These are phyloP conservation scores for Tolypocladium ophioglossoides DNA, from an alignment of 2,329 filamentous ascomycete species.

Conservation along the genomic window DNA sequence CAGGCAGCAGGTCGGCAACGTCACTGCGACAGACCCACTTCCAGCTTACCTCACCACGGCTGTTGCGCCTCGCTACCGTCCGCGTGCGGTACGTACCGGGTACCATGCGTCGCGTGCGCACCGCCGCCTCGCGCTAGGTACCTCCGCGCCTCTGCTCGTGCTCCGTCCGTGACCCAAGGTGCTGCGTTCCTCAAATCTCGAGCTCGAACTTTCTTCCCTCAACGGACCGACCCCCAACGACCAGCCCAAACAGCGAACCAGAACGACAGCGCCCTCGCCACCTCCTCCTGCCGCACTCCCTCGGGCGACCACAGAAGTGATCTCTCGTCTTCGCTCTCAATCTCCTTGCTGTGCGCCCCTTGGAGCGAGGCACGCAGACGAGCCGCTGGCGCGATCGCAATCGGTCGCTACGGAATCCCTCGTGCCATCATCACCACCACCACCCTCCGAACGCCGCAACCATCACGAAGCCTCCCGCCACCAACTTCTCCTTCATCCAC, in stretches of 20 bases:
- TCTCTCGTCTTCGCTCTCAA: background rate
- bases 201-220: slow-evolving; percentile 22
- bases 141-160: slow-evolving; percentile 5
- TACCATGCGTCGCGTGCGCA: slow-evolving; percentile 11
- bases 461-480: background rate
- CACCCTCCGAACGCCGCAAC: background rate
- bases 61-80: slow-evolving; percentile 3
- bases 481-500: background rate
- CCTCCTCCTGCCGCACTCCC: slow-evolving; percentile 1
- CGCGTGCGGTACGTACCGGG: background rate
- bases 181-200: slow-evolving; percentile 14
- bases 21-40: slow-evolving; percentile 7
- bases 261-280: background rate
- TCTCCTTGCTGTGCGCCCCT: background rate
- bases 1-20: slow-evolving; percentile 11
- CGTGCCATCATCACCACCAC: background rate
- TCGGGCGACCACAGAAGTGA: slow-evolving; percentile 3
- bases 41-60: background rate
- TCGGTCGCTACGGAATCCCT: slow-evolving; percentile 1
- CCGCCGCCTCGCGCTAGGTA: slow-evolving; percentile 8
- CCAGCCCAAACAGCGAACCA: slow-evolving; percentile 2
- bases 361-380: slow-evolving; percentile 1
- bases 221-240: slow-evolving; percentile 9
- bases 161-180: slow-evolving; percentile 9
- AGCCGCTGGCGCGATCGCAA: slow-evolving; percentile 1